Conservation (phyloP, 345 rosid species). For the Euphorbia peplus region DNA sequence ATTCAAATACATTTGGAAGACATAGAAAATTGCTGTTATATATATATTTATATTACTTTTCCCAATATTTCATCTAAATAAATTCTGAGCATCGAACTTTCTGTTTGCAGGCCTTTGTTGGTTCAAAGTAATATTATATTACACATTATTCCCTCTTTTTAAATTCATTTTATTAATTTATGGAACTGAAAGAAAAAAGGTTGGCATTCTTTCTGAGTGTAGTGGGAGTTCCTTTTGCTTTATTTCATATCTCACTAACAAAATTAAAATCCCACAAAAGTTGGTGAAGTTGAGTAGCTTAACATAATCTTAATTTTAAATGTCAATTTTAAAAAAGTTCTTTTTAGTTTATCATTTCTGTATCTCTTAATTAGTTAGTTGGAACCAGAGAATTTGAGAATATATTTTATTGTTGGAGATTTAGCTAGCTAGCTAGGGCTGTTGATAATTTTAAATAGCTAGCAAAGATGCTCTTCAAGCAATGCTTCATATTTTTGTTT, state of each 20-base stretch:
- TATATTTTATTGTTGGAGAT: not conserved
- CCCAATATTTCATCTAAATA: too few relatives aligned
- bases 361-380: conserved; percentile 5
- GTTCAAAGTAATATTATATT: not conserved
- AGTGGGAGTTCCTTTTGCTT: not conserved
- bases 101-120: too few relatives aligned
- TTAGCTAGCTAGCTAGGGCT: conserved; percentile 1
- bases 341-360: not conserved
- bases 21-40: too few relatives aligned
- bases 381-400: not conserved
- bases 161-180: not conserved
- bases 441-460: not conserved
- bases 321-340: not conserved
- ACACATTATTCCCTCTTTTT: not conserved
- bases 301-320: not conserved
- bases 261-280: conserved; percentile 5
- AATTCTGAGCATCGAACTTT: not conserved
- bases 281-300: not conserved
- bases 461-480: conserved; percentile 5
- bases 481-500: conserved; percentile 1
- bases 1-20: too few relatives aligned
- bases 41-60: too few relatives aligned
- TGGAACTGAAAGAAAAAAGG: not conserved
- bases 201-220: not conserved
- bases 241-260: not conserved